Percentiles rank a stretch among this genome's conserved stretches.
These are phyloP conservation scores for Sicyos edulis DNA, from an alignment of 306 rosid species.

Conservation along the genomic window DNA sequence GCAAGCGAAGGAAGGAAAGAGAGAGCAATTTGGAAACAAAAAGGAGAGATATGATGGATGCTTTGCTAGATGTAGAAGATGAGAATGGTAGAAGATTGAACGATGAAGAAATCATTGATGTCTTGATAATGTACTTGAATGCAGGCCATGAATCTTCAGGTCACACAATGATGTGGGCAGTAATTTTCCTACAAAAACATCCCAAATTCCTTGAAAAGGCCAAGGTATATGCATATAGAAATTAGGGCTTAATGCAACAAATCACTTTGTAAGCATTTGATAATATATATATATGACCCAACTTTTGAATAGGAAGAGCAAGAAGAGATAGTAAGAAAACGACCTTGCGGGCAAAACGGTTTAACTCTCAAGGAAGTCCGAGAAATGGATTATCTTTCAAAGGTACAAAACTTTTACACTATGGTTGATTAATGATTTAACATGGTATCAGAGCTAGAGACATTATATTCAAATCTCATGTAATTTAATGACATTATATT, in stretches of 20 bases:
- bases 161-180: slow-evolving; percentile 84
- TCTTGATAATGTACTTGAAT: slow-evolving; percentile 80
- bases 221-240: slow-evolving; percentile 41
- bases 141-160: slow-evolving; percentile 98
- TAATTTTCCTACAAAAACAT: slow-evolving; percentile 42
- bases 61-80: slow-evolving; percentile 66
- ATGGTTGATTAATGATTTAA: too few species aligned
- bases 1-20: slow-evolving; percentile 42
- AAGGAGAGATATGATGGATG: slow-evolving; percentile 80
- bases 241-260: not conserved
- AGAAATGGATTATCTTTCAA: slow-evolving; percentile 65
- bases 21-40: slow-evolving; percentile 5
- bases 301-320: slow-evolving; percentile 55
- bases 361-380: slow-evolving; percentile 62
- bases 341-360: slow-evolving; percentile 57
- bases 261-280: not conserved
- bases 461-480: too few species aligned
- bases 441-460: too few species aligned
- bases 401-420: slow-evolving; percentile 32
- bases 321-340: slow-evolving; percentile 48
- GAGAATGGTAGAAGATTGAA: slow-evolving; percentile 57
- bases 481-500: too few species aligned
- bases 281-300: not conserved
- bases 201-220: slow-evolving; percentile 60
- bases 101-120: slow-evolving; percentile 66